Percentiles rank a stretch among this genome's conserved stretches.
Evolutionary conservation across 1,284 basidiomycete genomes (phyloP).

Genomic region (Pterulicium gracile): DNA sequence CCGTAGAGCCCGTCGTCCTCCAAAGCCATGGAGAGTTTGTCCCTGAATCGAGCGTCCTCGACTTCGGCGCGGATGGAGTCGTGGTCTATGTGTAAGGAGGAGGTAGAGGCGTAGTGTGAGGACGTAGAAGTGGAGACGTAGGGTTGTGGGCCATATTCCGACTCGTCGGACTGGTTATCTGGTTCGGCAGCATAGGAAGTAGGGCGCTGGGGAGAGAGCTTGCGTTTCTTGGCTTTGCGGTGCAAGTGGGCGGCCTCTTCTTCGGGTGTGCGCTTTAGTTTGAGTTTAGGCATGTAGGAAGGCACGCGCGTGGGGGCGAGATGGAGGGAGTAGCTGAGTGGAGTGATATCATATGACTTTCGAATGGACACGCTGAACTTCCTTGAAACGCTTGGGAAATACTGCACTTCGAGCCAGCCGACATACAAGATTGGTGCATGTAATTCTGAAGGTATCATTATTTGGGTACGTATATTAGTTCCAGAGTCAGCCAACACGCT

Average conservation of each 20-base stretch:
- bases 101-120: conserved; percentile 5
- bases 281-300: conserved; percentile 53
- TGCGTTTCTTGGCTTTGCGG: conserved; percentile 31
- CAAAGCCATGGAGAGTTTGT: conserved; percentile 59
- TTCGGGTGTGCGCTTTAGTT: conserved; percentile 58
- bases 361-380: no score
- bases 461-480: no score
- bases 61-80: conserved; percentile 41
- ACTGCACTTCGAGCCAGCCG: no score
- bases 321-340: background rate
- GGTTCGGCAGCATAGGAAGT: conserved; percentile 6
- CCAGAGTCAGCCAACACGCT: no score
- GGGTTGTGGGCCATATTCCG: conserved; percentile 2
- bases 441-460: no score
- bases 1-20: conserved; percentile 43
- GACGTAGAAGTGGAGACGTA: conserved; percentile 11
- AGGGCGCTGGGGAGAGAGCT: conserved; percentile 12
- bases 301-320: no score
- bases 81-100: conserved; percentile 19
- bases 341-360: background rate
- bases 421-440: no score
- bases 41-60: conserved; percentile 54
- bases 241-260: conserved; percentile 47
- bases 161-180: background rate
- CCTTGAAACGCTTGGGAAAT: no score